These are phyloP conservation scores for Lumnitzera littorea DNA, from an alignment of 345 rosid genomes.

Conservation along the genomic window DNA sequence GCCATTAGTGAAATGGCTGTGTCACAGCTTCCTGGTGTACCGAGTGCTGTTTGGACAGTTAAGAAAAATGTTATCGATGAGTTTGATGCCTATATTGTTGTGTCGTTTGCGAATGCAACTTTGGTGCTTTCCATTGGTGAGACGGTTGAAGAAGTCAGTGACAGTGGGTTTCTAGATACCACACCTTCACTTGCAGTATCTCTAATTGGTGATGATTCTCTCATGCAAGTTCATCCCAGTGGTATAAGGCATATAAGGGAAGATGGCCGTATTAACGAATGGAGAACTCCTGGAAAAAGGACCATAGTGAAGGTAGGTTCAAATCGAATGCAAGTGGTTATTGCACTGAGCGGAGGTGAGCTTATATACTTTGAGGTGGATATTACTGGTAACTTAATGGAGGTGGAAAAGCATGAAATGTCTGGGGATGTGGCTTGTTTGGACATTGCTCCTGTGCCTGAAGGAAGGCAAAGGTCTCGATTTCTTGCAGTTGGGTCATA, in stretches of 20 bases:
- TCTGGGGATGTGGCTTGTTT: constrained; percentile 98
- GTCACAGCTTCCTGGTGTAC: constrained; percentile 98
- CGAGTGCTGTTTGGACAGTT: constrained; percentile 99
- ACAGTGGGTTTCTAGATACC: constrained; percentile 96
- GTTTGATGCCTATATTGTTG: constrained; percentile 96
- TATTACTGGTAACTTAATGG: constrained; percentile 93
- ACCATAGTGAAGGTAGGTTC: constrained; percentile 96
- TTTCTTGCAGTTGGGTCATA: constrained; percentile 97
- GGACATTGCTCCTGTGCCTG: constrained; percentile 99
- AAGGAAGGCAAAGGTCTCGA: constrained; percentile 97
- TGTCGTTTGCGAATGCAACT: constrained; percentile 92
- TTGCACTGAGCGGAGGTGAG: constrained; percentile 98
- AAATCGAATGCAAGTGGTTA: constrained; percentile 89
- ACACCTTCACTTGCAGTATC: constrained; percentile 93
- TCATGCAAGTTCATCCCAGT: constrained; percentile 99
- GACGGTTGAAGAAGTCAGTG: constrained; percentile 95
- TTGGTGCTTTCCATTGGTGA: constrained; percentile 98
- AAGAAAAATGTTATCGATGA: constrained; percentile 83
- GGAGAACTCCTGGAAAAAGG: constrained; percentile 99
- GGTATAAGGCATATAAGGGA: constrained; percentile 96
- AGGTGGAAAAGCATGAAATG: constrained; percentile 98
- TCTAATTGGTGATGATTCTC: constrained; percentile 89
- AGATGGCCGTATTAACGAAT: constrained; percentile 95
- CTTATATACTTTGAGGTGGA: constrained; percentile 96
- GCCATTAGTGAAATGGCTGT: constrained; percentile 98